Conservation (phyloP, 495 filamentous ascomycete genomes). For the Podospora comata region DNA sequence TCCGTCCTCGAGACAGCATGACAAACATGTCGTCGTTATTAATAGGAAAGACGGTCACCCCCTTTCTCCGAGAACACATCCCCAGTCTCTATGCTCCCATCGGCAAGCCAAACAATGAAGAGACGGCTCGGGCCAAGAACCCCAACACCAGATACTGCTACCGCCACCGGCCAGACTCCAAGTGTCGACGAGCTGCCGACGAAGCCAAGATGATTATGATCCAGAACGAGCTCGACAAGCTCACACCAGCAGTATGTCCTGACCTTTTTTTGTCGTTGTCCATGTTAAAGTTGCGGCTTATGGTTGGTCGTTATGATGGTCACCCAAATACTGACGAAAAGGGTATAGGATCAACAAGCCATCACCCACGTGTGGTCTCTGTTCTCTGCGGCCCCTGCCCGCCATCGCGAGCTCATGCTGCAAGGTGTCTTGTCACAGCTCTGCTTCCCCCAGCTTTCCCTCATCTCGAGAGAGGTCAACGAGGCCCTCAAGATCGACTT, state of each 20-base stretch:
- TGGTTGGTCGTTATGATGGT: not conserved
- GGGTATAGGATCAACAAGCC: constrained; percentile 62
- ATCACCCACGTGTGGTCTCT: constrained; percentile 96
- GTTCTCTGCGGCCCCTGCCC: constrained; percentile 91
- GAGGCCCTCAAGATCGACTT: constrained; percentile 97
- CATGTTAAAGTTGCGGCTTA: not conserved
- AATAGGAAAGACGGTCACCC: constrained; percentile 60
- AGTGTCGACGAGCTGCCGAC: constrained; percentile 87
- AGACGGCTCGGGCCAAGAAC: constrained; percentile 44
- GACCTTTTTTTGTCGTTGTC: not conserved
- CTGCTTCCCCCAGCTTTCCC: constrained; percentile 95
- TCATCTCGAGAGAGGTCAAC: constrained; percentile 77
- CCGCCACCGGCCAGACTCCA: constrained; percentile 88
- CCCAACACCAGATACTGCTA: constrained; percentile 93
- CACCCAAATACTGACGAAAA: not conserved
- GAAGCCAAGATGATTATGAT: constrained; percentile 94
- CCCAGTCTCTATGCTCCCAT: constrained; percentile 76
- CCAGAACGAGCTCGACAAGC: constrained; percentile 77
- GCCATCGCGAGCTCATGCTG: constrained; percentile 91
- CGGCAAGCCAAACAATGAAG: constrained; percentile 45
- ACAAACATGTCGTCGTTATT: constrained; percentile 48
- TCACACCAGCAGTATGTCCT: constrained; percentile 59
- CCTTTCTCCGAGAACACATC: constrained; percentile 83
- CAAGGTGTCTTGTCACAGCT: constrained; percentile 93
- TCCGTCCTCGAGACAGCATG: constrained; percentile 32